Percentiles rank a stretch among this genome's conserved stretches.
Evolutionary conservation across 75 land plant species (phyloP).

Genomic region (Ceratopteris richardii): DNA sequence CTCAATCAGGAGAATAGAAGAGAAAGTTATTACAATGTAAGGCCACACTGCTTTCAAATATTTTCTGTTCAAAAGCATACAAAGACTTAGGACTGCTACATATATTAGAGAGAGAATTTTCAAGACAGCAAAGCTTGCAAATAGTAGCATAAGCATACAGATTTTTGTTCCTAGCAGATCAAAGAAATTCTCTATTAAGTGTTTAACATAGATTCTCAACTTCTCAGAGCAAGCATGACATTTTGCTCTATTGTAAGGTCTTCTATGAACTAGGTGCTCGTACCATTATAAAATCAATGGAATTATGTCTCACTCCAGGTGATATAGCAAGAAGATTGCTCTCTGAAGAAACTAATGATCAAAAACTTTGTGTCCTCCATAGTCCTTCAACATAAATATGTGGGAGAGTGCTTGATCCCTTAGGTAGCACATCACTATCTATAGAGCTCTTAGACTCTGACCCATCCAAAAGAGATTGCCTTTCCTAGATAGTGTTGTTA

Average conservation of each 20-base stretch:
- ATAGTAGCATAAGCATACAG: constrained; percentile 74
- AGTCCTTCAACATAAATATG: not conserved
- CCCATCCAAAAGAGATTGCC: constrained; percentile 9
- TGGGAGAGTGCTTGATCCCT: not conserved
- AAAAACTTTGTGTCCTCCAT: not conserved
- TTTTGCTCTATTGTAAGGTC: constrained; percentile 67
- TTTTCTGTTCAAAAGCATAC: constrained; percentile 48
- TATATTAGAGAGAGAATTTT: constrained; percentile 80
- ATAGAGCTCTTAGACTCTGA: not conserved
- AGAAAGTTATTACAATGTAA: constrained; percentile 58
- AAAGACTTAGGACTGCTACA: constrained; percentile 56
- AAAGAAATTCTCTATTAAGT: constrained; percentile 69
- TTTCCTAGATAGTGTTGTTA: constrained; percentile 51
- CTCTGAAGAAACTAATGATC: not conserved
- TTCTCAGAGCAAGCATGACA: constrained; percentile 48
- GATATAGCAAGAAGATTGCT: not conserved
- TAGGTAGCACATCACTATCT: not conserved
- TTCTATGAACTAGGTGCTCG: constrained; percentile 35
- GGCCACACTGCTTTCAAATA: constrained; percentile 71
- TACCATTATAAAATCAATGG: no score
- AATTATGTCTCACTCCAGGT: not conserved
- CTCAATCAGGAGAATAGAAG: constrained; percentile 67
- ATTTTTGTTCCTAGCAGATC: constrained; percentile 85
- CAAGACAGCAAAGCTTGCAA: constrained; percentile 81
- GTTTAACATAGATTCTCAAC: constrained; percentile 51